These are phyloP conservation scores for Cubamyces sp. DNA, from an alignment of 768 basidiomycete genomes.

Conservation along the genomic window DNA sequence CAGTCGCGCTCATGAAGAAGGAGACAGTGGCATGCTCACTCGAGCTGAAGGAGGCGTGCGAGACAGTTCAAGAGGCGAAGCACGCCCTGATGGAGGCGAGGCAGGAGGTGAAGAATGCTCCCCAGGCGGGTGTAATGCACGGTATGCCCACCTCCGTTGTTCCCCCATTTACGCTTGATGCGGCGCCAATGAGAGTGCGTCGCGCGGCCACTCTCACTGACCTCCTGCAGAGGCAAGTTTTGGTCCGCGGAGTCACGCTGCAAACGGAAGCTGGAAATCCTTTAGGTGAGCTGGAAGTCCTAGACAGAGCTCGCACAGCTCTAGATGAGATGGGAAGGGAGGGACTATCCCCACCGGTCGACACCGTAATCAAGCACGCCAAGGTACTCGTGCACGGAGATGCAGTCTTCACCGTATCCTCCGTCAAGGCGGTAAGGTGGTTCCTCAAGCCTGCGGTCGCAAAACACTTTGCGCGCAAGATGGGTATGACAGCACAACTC, in stretches of 20 bases:
- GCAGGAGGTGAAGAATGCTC: background rate
- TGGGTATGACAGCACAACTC: background rate
- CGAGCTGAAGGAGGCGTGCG: background rate
- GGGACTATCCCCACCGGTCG: background rate
- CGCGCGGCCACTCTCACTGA: slow-evolving; percentile 6
- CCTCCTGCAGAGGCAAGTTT: slow-evolving; percentile 10
- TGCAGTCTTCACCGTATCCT: background rate
- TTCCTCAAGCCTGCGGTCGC: slow-evolving; percentile 4
- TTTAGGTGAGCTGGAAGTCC: background rate
- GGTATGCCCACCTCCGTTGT: background rate
- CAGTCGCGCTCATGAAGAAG: background rate
- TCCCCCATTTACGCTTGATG: background rate
- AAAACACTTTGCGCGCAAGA: slow-evolving; percentile 10
- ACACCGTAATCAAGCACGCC: background rate
- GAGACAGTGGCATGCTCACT: background rate
- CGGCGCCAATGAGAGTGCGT: slow-evolving; percentile 8
- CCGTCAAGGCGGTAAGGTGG: background rate
- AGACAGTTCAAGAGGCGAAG: background rate
- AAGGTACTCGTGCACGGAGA: slow-evolving; percentile 7
- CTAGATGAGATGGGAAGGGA: background rate
- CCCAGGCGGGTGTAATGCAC: background rate
- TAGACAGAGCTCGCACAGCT: background rate
- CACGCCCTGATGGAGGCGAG: background rate
- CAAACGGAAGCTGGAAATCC: background rate
- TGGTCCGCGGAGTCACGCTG: background rate